Evolutionary conservation across 805 yeast species (phyloP).

Genomic region (Yamadazyma phyllophila): DNA sequence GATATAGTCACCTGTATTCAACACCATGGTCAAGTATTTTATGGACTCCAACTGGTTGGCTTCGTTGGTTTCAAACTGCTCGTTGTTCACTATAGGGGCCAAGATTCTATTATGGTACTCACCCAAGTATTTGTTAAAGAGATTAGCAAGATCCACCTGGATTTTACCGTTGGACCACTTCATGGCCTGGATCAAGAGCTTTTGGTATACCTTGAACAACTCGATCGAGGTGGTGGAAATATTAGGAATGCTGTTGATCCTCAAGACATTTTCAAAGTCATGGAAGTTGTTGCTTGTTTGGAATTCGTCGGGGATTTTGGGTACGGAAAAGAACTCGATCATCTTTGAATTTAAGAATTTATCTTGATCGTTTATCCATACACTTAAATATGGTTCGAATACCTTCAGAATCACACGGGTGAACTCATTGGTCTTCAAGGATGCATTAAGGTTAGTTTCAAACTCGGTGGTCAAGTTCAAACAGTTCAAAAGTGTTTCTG

Average conservation of each 20-base stretch:
- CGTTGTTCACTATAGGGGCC: conserved; percentile 34
- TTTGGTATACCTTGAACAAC: conserved; percentile 73
- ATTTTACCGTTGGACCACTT: conserved; percentile 38
- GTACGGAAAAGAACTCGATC: conserved; percentile 58
- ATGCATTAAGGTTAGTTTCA: conserved; percentile 68
- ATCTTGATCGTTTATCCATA: conserved; percentile 90
- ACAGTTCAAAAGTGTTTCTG: conserved; percentile 64
- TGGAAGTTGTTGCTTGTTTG: conserved; percentile 13
- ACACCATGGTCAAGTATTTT: conserved; percentile 62
- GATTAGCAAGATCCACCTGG: conserved; percentile 50
- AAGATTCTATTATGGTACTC: conserved; percentile 38
- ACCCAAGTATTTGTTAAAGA: conserved; percentile 65
- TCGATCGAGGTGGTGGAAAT: conserved; percentile 88
- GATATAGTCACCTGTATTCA: conserved; percentile 90
- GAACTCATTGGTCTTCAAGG: conserved; percentile 49
- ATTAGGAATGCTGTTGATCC: conserved; percentile 51
- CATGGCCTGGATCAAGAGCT: conserved; percentile 62
- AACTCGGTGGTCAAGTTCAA: conserved; percentile 79
- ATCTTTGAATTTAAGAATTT: conserved; percentile 58
- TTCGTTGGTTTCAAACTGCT: conserved; percentile 15
- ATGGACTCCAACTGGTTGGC: conserved; percentile 59
- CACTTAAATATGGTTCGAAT: conserved; percentile 79
- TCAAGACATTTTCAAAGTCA: conserved; percentile 37
- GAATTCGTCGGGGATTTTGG: conserved; percentile 49
- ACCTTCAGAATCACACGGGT: conserved; percentile 53